Conservation (phyloP, 768 basidiomycete genomes). For the Rhizopogon vinicolor region DNA sequence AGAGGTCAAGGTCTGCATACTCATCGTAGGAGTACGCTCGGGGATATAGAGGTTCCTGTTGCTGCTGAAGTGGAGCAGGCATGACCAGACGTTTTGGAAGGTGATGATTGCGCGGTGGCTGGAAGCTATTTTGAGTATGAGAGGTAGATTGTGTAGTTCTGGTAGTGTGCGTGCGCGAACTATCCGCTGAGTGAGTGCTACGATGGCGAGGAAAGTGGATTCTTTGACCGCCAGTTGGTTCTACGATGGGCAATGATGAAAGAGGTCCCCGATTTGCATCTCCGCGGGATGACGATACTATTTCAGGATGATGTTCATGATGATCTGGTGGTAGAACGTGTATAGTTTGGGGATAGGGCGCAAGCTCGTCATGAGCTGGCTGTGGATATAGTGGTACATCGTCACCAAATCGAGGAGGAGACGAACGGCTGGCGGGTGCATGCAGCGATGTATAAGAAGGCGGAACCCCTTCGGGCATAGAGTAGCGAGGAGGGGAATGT, state of each 20-base stretch:
- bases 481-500: slow-evolving; percentile 9
- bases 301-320: slow-evolving; percentile 12
- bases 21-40: background rate
- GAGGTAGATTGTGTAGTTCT: slow-evolving; percentile 4
- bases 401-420: slow-evolving; percentile 7
- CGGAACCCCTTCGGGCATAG: background rate
- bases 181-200: slow-evolving; percentile 8
- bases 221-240: background rate
- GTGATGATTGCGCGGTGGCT: slow-evolving; percentile 26
- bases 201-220: slow-evolving; percentile 6
- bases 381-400: slow-evolving; percentile 3
- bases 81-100: slow-evolving; percentile 68
- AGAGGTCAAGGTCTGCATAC: slow-evolving; percentile 6
- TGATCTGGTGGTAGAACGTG: slow-evolving; percentile 18
- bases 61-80: slow-evolving; percentile 59
- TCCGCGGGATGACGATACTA: slow-evolving; percentile 5
- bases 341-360: slow-evolving; percentile 12
- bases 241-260: slow-evolving; percentile 2
- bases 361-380: slow-evolving; percentile 6
- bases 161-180: slow-evolving; percentile 1
- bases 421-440: slow-evolving; percentile 3
- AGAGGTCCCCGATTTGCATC: slow-evolving; percentile 4
- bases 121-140: slow-evolving; percentile 6
- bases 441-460: background rate
- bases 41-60: slow-evolving; percentile 11